These are phyloP conservation scores for Suillus paluster DNA, from an alignment of 768 basidiomycete genomes.

Conservation along the genomic window DNA sequence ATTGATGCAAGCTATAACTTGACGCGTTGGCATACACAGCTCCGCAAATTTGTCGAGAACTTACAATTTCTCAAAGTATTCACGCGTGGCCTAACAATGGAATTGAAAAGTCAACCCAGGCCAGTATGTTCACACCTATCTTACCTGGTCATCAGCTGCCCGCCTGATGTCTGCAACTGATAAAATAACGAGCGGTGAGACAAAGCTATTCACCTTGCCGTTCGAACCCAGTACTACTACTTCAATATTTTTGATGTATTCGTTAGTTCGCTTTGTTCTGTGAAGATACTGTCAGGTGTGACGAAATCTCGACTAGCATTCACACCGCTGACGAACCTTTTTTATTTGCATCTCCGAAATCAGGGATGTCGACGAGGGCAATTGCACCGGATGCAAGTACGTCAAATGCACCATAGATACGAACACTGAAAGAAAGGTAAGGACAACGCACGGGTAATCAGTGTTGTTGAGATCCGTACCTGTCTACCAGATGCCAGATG, in stretches of 20 bases:
- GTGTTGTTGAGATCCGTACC: neutral
- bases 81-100: neutral
- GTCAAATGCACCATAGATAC: neutral
- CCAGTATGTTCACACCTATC: neutral
- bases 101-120: neutral
- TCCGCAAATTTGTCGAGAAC: neutral
- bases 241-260: neutral
- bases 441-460: neutral
- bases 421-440: neutral
- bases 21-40: neutral
- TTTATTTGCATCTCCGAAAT: neutral
- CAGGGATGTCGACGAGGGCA: neutral
- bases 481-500: neutral
- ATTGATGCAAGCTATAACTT: neutral
- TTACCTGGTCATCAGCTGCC: neutral
- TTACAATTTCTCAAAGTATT: neutral
- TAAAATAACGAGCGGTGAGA: neutral
- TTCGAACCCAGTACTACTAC: neutral
- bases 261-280: neutral
- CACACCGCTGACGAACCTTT: neutral
- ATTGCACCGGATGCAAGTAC: neutral
- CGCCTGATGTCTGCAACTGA: neutral
- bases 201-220: too few relatives aligned
- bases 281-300: neutral
- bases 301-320: neutral